Percentiles rank a stretch among this genome's conserved stretches.
Conservation (phyloP, 345 rosid genomes). For the Euclidium syriacum region DNA sequence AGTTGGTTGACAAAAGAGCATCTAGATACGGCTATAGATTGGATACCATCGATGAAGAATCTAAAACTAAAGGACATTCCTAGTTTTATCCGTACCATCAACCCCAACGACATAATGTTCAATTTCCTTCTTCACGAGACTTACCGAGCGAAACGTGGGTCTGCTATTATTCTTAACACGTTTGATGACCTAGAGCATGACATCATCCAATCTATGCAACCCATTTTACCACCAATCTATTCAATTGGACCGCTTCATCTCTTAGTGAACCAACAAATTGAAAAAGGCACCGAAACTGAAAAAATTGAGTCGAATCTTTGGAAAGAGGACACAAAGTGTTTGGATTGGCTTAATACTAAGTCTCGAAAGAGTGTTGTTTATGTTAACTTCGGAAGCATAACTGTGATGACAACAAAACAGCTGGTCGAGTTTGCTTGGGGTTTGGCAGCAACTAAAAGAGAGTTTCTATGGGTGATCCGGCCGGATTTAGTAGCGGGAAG, state of each 20-base stretch:
- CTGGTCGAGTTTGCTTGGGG: constrained; percentile 43
- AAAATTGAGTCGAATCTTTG: constrained; percentile 14
- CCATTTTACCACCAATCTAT: constrained; percentile 19
- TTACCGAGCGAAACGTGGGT: constrained; percentile 8
- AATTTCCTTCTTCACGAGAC: constrained; percentile 13
- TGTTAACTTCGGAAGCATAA: constrained; percentile 20
- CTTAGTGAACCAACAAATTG: background rate
- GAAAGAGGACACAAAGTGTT: constrained; percentile 27
- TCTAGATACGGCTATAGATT: constrained; percentile 31
- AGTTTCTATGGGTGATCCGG: constrained; percentile 48
- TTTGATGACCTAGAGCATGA: constrained; percentile 29
- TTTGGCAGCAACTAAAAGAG: constrained; percentile 38
- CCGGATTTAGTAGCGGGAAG: constrained; percentile 44
- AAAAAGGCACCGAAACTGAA: background rate
- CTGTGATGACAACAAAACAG: background rate
- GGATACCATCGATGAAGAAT: constrained; percentile 39
- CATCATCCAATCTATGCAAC: constrained; percentile 19
- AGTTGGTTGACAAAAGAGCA: constrained; percentile 28
- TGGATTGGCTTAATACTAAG: constrained; percentile 26
- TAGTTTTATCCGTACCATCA: constrained; percentile 29
- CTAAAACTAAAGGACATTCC: constrained; percentile 34
- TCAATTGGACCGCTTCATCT: constrained; percentile 16
- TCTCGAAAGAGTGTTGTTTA: constrained; percentile 17
- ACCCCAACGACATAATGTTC: constrained; percentile 27
- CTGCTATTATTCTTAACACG: constrained; percentile 33